Conservation (phyloP, 495 filamentous ascomycete genomes). For the Aspergillus hancockii region DNA sequence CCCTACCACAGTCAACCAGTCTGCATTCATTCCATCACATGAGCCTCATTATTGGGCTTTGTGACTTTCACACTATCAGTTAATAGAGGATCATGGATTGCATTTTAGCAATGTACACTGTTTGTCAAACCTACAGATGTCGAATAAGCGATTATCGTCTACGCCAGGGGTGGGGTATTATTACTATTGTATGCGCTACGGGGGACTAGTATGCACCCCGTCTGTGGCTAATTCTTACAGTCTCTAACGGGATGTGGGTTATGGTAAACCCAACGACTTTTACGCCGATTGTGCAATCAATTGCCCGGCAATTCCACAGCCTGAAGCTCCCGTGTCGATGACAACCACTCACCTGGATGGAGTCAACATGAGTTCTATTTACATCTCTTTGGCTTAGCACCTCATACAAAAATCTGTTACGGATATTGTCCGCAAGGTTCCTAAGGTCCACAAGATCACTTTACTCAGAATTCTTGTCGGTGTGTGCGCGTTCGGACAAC, state of each 20-base stretch:
- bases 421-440: background rate
- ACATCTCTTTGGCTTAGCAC: background rate
- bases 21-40: too few relatives aligned
- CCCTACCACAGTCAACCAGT: too few relatives aligned
- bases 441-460: background rate
- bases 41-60: background rate
- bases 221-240: background rate
- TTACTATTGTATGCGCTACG: background rate
- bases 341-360: too few relatives aligned
- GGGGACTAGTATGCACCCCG: background rate
- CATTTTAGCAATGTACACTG: background rate
- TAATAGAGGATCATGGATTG: background rate
- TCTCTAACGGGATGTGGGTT: background rate
- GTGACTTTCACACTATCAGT: background rate
- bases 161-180: background rate
- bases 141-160: background rate
- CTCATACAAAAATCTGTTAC: background rate
- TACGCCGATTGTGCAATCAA: background rate
- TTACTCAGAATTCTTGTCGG: background rate
- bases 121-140: background rate
- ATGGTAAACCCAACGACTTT: background rate
- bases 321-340: background rate
- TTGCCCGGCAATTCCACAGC: background rate
- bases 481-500: background rate
- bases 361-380: background rate